Evolutionary conservation across 148 eudicot genomes (phyloP), one percentile per base, ranked within the genome.

Genomic region (Fallopia convolvulus): DNA sequence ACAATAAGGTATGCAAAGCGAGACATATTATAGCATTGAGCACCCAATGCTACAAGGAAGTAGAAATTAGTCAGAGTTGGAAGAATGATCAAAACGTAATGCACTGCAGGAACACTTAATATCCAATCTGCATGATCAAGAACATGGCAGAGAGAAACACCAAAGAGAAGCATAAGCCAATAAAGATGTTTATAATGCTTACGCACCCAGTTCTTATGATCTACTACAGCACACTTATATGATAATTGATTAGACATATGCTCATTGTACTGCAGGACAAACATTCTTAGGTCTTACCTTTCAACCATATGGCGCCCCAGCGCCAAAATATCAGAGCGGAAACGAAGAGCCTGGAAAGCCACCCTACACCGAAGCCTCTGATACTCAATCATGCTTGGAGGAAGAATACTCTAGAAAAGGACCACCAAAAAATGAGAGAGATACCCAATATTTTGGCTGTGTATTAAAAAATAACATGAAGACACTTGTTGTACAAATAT

Each of bases 311-410:
- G 81, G 66, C 81, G 88, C 74, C 92, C 99, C 81, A 91, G 87
- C 66, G 85, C 85, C 72, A 82, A 73, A 83, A 95, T 89, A 82
- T 90, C 94, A 76, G 89, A 81, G 55, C 99, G 96, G 75, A 95
- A 95, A 60, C 65, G 90, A 81, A 95, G 92, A 44, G 97, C 99
- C 70, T 92, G 92, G 88, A 90, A 95, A 78, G 97, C 94, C 74
- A 89, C 97, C 81, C 99, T 92, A 81, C 99, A 95, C 87, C 97
- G 88, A 70, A 95, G 97, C 87, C 99, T 91, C 74, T 92, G 97
- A 81, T 87, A 88, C 86, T 95, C 99, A 12, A 77, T 90, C 86
- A 91, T 85, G 85, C 84, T 85, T 61, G 89, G 81, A 75, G 96
- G 90, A 79, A 95, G 99, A 70, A 81, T 80, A 78, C 88, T 78